These are phyloP conservation scores for Borovskyia barvae DNA, from an alignment of 208 protist genomes.

Conservation along the genomic window DNA sequence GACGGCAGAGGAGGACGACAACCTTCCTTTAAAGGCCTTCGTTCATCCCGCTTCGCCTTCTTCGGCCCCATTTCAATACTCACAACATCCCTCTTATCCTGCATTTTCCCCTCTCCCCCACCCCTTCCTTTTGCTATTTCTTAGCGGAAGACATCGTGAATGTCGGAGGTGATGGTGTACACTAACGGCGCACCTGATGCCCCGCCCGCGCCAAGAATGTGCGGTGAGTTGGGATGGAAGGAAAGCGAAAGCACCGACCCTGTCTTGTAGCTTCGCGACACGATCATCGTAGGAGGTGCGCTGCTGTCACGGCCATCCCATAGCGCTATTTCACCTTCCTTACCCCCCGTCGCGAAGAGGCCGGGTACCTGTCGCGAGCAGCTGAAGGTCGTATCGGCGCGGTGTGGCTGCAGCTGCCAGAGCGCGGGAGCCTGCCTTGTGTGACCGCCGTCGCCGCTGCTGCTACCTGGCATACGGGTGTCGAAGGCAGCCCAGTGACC, in stretches of 20 bases:
- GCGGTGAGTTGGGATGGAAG: slow-evolving; percentile 88
- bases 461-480: slow-evolving; percentile 40
- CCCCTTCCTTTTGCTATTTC: not conserved
- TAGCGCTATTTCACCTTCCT: slow-evolving; percentile 83
- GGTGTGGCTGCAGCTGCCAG: slow-evolving; percentile 68
- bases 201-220: slow-evolving; percentile 85
- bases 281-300: slow-evolving; percentile 35
- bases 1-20: no score
- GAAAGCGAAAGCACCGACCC: slow-evolving; percentile 78
- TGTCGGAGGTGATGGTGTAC: slow-evolving; percentile 87
- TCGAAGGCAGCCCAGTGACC: slow-evolving; percentile 78
- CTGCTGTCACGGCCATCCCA: slow-evolving; percentile 72
- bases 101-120: not conserved
- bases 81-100: no score
- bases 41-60: no score
- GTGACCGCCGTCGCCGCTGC: not conserved
- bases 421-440: slow-evolving; percentile 19
- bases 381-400: slow-evolving; percentile 68
- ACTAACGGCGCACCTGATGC: slow-evolving; percentile 81
- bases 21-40: no score
- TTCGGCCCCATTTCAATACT: no score
- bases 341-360: slow-evolving; percentile 86
- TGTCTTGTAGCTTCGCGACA: slow-evolving; percentile 72
- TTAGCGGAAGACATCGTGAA: slow-evolving; percentile 51
- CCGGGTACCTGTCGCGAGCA: slow-evolving; percentile 73